Evolutionary conservation across 805 yeast genomes (phyloP).

Genomic region (Yarrowia yakushimensis): DNA sequence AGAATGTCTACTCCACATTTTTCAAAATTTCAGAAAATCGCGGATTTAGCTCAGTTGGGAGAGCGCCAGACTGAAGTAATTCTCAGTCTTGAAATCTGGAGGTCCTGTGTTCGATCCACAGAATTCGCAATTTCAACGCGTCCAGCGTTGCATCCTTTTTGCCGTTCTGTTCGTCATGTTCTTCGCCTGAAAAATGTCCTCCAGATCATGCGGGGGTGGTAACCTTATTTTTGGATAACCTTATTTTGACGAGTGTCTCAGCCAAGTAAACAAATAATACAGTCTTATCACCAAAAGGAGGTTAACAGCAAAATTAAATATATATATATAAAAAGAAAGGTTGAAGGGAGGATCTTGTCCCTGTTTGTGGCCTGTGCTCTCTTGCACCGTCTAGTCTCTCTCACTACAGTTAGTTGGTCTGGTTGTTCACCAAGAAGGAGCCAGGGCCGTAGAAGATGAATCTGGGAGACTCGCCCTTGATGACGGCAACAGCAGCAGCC

Average conservation of each 20-base stretch:
- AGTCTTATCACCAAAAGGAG: too few relatives aligned
- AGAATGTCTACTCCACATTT: background rate
- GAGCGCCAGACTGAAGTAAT: conserved; percentile 41
- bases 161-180: too few relatives aligned
- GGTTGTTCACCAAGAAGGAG: background rate
- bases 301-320: too few relatives aligned
- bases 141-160: background rate
- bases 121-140: conserved; percentile 40
- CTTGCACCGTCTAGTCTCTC: too few relatives aligned
- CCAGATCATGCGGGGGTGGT: too few relatives aligned
- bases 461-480: conserved; percentile 7
- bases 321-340: too few relatives aligned
- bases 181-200: background rate
- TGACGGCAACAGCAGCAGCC: conserved; percentile 37
- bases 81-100: conserved; percentile 47
- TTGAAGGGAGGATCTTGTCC: too few relatives aligned
- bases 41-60: conserved; percentile 40
- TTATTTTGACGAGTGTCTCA: too few relatives aligned
- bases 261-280: too few relatives aligned
- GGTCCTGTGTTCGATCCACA: conserved; percentile 85
- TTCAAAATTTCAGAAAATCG: background rate
- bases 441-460: conserved; percentile 5
- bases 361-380: too few relatives aligned
- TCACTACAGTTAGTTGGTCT: background rate
- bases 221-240: too few relatives aligned